A percentile compares a stretch with the other conserved stretches of the same genome.
Conservation (phyloP, 2,329 filamentous ascomycete genomes). For the Aspergillus terreus region DNA sequence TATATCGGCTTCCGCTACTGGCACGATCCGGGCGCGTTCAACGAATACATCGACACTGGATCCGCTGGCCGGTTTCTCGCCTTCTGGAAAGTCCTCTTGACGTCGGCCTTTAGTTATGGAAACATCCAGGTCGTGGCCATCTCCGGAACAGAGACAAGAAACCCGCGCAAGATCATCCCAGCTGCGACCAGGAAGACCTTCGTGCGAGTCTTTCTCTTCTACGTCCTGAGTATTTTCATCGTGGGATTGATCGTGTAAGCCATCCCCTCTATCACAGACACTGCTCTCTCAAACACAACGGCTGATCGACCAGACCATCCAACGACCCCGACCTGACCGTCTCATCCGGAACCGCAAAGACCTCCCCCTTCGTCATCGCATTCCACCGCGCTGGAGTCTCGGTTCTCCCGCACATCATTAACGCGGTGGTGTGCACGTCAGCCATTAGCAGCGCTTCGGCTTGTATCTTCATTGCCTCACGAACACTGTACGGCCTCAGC, state of each 20-base stretch:
- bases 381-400: constrained; percentile 63
- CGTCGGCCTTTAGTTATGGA: constrained; percentile 35
- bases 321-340: constrained; percentile 37
- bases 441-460: constrained; percentile 69
- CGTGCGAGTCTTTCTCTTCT: constrained; percentile 55
- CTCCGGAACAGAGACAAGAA: constrained; percentile 54
- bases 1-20: constrained; percentile 67
- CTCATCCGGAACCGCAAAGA: constrained; percentile 26
- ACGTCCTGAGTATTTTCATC: constrained; percentile 53
- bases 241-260: constrained; percentile 56
- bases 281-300: too few species aligned
- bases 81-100: constrained; percentile 50
- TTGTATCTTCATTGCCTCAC: constrained; percentile 54
- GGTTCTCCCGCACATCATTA: constrained; percentile 68
- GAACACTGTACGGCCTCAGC: constrained; percentile 48
- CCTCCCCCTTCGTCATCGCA: constrained; percentile 66
- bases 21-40: constrained; percentile 64
- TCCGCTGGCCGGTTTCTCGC: constrained; percentile 61
- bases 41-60: constrained; percentile 59
- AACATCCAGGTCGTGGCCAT: constrained; percentile 51
- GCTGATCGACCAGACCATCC: constrained; percentile 27
- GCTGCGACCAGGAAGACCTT: constrained; percentile 55
- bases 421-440: constrained; percentile 70
- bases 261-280: too few species aligned
- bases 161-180: constrained; percentile 52